Evolutionary conservation across 768 basidiomycete species (phyloP), one percentile per base, ranked within the genome.

Genomic region (Naematelia aurantialba): DNA sequence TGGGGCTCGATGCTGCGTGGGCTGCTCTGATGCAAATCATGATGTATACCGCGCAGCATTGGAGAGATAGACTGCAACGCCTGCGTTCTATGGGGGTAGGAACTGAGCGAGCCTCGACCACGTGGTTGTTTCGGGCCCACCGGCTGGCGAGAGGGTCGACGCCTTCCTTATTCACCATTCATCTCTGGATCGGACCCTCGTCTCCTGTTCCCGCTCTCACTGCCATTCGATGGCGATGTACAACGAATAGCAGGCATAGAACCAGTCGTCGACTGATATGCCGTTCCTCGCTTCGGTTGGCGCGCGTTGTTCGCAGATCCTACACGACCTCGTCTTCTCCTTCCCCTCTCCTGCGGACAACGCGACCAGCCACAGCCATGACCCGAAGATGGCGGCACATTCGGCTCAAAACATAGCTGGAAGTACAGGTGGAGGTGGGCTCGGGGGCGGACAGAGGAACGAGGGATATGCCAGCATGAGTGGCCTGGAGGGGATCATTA

Each of bases 311-410:
- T 73, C 72, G 25, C 58, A 59, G 10, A 12, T 67, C 19, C 61
- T 73, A 3, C 69, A 73, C 49, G 58, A 61, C 12, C 42, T 70
- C 49, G 55, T 73, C 45, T 73, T 62, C 65, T 63, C 72, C 45
- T 67, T 73, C 47, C 72, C 72, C 21, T 59, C 67, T 1, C 68
- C 71, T 22, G 46, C 22, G 25, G 66, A 63, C 56, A 45, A 53
- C 19, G 51, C 61, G 19, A 24, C 34, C 8, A 8, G 17, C 34
- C 34, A 8, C 34, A 17, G 34, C 34, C n/a, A n/a, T n/a, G n/a
- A n/a, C n/a, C n/a, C n/a, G n/a, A n/a, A n/a, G n/a, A n/a, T n/a
- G n/a, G n/a, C n/a, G n/a, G n/a, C n/a, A n/a, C n/a, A n/a, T n/a
- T 5, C 29, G 10, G 29, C 29, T 13, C 26, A 51, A 51, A 51